Percentiles rank a stretch among this genome's conserved stretches.
These are phyloP conservation scores for Nannochloris sp. DNA, from an alignment of 139 green algal species.

Conservation along the genomic window DNA sequence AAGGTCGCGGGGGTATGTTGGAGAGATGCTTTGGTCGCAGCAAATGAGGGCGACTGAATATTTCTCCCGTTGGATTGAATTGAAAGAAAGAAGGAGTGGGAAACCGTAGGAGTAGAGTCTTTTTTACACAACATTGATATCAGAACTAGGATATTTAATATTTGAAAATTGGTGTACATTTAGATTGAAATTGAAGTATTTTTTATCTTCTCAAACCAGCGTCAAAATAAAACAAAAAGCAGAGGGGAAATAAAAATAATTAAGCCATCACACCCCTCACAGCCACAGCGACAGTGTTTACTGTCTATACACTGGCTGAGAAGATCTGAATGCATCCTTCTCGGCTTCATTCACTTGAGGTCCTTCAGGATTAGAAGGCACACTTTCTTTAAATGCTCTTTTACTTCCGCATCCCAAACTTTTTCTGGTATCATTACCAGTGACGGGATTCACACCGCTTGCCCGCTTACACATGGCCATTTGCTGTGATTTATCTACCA, in stretches of 20 bases:
- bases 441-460: conserved; percentile 72
- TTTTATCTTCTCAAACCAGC: background rate
- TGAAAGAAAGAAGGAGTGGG: conserved; percentile 44
- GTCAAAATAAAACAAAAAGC: background rate
- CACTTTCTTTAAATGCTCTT: conserved; percentile 33
- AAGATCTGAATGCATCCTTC: conserved; percentile 68
- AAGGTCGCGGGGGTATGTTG: conserved; percentile 3
- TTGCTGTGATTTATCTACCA: conserved; percentile 86
- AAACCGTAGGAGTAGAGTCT: background rate
- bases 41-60: conserved; percentile 22
- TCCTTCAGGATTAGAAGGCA: conserved; percentile 63
- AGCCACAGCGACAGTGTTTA: conserved; percentile 25
- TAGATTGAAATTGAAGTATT: background rate
- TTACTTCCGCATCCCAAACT: conserved; percentile 72
- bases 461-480: conserved; percentile 80
- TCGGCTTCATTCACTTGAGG: conserved; percentile 53
- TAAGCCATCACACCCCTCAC: background rate
- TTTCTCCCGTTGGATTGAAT: conserved; percentile 55
- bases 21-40: conserved; percentile 24
- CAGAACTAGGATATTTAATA: background rate
- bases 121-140: background rate
- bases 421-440: conserved; percentile 71
- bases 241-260: background rate
- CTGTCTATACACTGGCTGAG: conserved; percentile 51
- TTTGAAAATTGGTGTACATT: background rate